Evolutionary conservation across 2,329 filamentous ascomycete genomes (phyloP), one percentile per base, ranked within the genome.

Genomic region (Clarireedia homoeocarpa): DNA sequence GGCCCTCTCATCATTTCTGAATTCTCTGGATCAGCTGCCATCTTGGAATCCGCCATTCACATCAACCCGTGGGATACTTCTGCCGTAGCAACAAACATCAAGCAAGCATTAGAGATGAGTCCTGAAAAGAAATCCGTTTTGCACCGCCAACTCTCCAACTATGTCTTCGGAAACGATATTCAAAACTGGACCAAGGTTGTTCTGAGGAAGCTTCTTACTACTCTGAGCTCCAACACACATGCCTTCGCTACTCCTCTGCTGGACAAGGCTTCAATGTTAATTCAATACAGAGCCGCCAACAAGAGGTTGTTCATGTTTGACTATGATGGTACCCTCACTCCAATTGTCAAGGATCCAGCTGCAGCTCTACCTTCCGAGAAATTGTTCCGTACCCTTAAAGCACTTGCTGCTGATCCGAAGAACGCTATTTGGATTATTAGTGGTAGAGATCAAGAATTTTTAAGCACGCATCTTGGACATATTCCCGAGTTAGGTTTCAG

Each of bases 351-450:
- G 64, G 91, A 97, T 67, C 94, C 94, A 1, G 85, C 87, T 62
- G 85, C 90, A 5, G 94, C 94, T 3, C 85, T 96, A 40, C 94
- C 94, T 0, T 92, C 91, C 0, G 86, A 91, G 64, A 83, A 85
- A 23, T 82, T 96, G 23, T 85, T 95, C 49, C 82, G 85, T 30
- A 91, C 87, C 1, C 77, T 99, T 58, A 89, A 87, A 70, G 80
- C 81, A 10, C 78, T 99, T 44, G 88, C 91, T 0, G 79, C 86
- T 0, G 90, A 97, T 68, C 83, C 86, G 15, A 78, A 78, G 56
- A 99, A 97, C 66, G 80, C 84, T 1, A 91, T 99, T n/a, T 99
- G 94, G 94, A 95, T 99, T 69, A 96, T 99, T 67, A 95, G 89
- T 53, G 94, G 94, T 10, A 85, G 94, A 61, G 92, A 97, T 66